These are phyloP conservation scores for Candida odintsovae DNA, from an alignment of 805 yeast genomes.

Conservation along the genomic window DNA sequence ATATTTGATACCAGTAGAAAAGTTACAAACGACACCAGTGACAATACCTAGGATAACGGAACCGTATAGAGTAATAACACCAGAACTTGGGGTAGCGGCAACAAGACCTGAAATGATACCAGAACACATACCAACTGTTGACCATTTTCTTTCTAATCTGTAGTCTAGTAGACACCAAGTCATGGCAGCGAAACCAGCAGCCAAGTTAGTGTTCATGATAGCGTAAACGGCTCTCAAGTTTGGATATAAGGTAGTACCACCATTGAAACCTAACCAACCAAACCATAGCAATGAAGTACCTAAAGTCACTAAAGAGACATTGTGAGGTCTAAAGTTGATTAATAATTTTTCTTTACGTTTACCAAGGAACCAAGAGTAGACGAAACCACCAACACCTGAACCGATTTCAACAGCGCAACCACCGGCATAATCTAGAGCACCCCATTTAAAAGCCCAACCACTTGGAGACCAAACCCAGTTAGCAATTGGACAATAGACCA, in stretches of 20 bases:
- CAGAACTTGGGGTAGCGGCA: constrained; percentile 95
- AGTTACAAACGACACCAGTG: constrained; percentile 82
- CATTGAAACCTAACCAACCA: constrained; percentile 96
- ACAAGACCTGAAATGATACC: constrained; percentile 95
- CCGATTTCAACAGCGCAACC: constrained; percentile 96
- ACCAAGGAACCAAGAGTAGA: constrained; percentile 75
- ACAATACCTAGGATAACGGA: constrained; percentile 78
- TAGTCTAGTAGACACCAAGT: constrained; percentile 90
- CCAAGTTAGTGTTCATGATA: constrained; percentile 83
- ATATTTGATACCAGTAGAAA: constrained; percentile 82
- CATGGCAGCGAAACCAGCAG: constrained; percentile 76
- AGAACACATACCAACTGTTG: constrained; percentile 91
- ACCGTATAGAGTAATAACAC: constrained; percentile 87
- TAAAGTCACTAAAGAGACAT: constrained; percentile 82
- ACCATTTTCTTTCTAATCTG: constrained; percentile 85
- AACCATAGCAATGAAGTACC: constrained; percentile 87
- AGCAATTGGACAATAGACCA: constrained; percentile 92
- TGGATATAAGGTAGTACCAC: constrained; percentile 82
- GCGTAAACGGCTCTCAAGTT: constrained; percentile 82
- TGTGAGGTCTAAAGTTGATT: constrained; percentile 91
- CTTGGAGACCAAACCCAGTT: constrained; percentile 92
- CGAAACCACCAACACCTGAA: constrained; percentile 88
- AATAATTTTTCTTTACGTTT: constrained; percentile 68
- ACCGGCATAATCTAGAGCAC: constrained; percentile 94
- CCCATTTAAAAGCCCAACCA: constrained; percentile 94